Evolutionary conservation across 148 eudicot species (phyloP).

Genomic region (Amaranthus hypochondriacus): DNA sequence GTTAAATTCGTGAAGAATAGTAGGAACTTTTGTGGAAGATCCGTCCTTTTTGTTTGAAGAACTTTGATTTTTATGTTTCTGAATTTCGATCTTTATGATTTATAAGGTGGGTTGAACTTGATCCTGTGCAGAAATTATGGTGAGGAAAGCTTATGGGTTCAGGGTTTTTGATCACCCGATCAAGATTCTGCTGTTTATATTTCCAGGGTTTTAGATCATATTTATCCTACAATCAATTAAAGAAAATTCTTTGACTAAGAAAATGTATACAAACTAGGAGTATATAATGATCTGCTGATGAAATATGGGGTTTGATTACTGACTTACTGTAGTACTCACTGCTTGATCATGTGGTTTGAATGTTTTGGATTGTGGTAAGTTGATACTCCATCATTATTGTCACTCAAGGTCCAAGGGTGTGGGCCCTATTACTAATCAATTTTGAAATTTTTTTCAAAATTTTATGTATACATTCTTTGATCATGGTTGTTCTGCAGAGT

Average conservation of each 20-base stretch:
- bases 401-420: constrained; percentile 16
- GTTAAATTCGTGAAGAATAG: not conserved
- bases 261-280: no score
- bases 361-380: constrained; percentile 8
- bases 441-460: constrained; percentile 3
- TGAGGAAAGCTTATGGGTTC: constrained; percentile 2
- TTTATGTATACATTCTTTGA: not conserved
- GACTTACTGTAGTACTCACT: not conserved
- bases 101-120: not conserved
- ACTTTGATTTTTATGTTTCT: not conserved
- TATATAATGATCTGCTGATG: constrained; percentile 11
- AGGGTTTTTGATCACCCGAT: constrained; percentile 22
- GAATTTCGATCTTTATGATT: not conserved
- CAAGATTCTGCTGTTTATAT: constrained; percentile 6
- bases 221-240: not conserved
- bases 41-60: not conserved
- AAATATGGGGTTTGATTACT: not conserved
- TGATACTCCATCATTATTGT: constrained; percentile 11
- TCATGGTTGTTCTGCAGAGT: not conserved
- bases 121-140: not conserved
- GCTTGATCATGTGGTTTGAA: constrained; percentile 26
- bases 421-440: constrained; percentile 5
- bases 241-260: no score
- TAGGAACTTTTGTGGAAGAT: constrained; percentile 13
- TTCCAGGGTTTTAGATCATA: constrained; percentile 15